Conservation (phyloP, 441 rosid genomes). For the Croton laevigatus region DNA sequence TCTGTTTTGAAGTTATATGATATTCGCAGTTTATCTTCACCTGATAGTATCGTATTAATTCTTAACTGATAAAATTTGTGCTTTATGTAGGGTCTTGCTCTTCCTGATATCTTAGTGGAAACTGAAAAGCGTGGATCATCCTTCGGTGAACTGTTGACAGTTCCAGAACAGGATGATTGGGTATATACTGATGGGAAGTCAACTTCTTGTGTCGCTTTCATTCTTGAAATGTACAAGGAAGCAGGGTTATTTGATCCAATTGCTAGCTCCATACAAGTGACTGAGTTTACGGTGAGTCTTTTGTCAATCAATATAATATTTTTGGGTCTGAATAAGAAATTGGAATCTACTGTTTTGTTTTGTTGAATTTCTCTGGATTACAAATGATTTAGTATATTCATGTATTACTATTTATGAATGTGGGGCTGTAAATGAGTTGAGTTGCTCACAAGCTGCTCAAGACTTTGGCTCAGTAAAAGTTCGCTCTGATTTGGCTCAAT, state of each 20-base stretch:
- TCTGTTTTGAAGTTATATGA: not conserved
- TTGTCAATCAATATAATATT: not conserved
- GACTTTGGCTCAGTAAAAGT: no score
- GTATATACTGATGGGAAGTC: conserved; percentile 89
- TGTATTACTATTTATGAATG: no score
- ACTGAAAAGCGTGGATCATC: conserved; percentile 80
- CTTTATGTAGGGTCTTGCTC: conserved; percentile 62
- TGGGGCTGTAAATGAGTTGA: no score
- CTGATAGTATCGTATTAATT: not conserved
- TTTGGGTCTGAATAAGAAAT: not conserved
- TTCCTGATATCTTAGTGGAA: conserved; percentile 80
- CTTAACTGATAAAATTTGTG: not conserved
- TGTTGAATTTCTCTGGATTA: not conserved
- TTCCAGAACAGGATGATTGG: conserved; percentile 97
- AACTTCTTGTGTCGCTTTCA: conserved; percentile 80
- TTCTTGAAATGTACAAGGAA: conserved; percentile 92
- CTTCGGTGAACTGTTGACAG: conserved; percentile 69
- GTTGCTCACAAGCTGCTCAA: no score
- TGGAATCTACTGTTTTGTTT: not conserved
- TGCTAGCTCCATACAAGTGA: conserved; percentile 70
- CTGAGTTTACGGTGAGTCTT: conserved; percentile 84
- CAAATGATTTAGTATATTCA: not conserved
- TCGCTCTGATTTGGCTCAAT: no score
- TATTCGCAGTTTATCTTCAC: not conserved
- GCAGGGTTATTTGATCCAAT: conserved; percentile 81